phyloP scores from a whole-genome alignment of 1,284 basidiomycete species.

The Heliocybe sulcata region DNA sequence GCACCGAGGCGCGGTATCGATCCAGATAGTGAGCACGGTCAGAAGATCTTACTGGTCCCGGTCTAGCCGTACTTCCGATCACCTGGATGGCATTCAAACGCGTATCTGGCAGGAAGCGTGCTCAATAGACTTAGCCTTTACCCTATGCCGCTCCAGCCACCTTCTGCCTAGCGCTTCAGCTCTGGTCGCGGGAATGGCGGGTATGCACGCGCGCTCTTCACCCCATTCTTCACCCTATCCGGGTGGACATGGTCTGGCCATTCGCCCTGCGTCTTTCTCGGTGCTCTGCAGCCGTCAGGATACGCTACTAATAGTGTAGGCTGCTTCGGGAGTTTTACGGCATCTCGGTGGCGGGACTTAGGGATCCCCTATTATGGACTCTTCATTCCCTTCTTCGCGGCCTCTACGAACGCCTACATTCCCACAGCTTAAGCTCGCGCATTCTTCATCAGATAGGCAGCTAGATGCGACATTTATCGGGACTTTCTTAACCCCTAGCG shows the following conservation, averaged over 20 bases:
- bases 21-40: not conserved
- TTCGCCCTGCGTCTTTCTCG: not conserved
- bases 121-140: not conserved
- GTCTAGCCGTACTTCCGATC: not conserved
- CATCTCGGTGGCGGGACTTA: not conserved
- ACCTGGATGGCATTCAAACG: slow-evolving; percentile 1
- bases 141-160: not conserved
- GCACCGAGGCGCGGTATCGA: not conserved
- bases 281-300: not conserved
- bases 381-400: not conserved
- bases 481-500: not conserved
- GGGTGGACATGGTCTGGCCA: not conserved
- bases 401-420: not conserved
- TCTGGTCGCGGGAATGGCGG: too few species aligned
- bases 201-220: not conserved
- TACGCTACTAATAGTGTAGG: not conserved
- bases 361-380: not conserved
- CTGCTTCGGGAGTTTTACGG: not conserved
- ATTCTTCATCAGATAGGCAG: slow-evolving; percentile 2
- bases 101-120: not conserved
- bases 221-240: not conserved
- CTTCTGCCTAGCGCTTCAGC: not conserved
- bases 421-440: slow-evolving; percentile 1
- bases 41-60: not conserved
- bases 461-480: slow-evolving; percentile 1